Evolutionary conservation across 1,139 yeast genomes (phyloP), one percentile per base, ranked within the genome.

Genomic region (Kluyveromyces sp.): DNA sequence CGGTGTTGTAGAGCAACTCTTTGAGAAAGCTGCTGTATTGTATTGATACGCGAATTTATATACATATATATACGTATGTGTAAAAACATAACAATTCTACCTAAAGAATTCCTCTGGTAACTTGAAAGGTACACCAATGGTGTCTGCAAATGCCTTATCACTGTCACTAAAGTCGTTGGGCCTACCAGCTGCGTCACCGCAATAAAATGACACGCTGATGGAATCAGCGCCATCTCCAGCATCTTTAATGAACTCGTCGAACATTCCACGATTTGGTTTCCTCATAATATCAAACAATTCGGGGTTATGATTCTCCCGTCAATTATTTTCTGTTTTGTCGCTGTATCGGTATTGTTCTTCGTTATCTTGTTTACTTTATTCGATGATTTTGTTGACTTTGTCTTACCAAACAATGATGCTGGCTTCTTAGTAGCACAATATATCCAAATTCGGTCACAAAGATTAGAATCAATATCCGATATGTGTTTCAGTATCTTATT

Each of bases 141-240:
- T 73, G 42, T 69, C 56, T 0, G 97, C 96, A 70, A 90, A 88
- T 49, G 52, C 59, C 52, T 64, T 65, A 62, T 90, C 97, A 46
- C 86, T 75, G 56, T 86, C 90, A 72, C 90, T 84, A 61, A 81
- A 83, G 63, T 90, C 97, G 0, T 59, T 63, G 1, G 63, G 59
- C 45, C 97, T 70, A 0, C 97, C 98, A 5, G 97, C 97, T 0
- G 97, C 97, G 68, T 92, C 98, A 4, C 98, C 98, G n/a, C 90
- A 90, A 60, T 67, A 92, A 52, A 83, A 76, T 5, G n/a, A 7
- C 28, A 31, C 25, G 1, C 65, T 69, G 39, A 64, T 47, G 49
- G 75, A 76, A 2, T 80, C 45, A 25, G 50, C 39, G 3, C 43
- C 54, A 34, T 40, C 39, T 6, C 48, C 52, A 21, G 63, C 46